Conservation (phyloP, 2,329 filamentous ascomycete species). For the Aspergillus candidus region DNA sequence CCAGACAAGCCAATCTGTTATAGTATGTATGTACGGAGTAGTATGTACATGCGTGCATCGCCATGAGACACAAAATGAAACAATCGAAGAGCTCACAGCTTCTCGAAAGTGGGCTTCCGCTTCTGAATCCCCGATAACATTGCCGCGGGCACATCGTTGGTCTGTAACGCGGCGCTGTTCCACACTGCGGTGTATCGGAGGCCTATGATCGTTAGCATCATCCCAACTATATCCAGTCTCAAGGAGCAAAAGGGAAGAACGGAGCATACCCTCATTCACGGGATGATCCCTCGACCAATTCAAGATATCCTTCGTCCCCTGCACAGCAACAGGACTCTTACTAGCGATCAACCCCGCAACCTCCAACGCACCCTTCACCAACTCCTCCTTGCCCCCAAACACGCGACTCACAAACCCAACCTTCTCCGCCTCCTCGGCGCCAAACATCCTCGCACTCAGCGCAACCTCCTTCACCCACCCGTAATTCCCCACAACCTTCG, state of each 20-base stretch:
- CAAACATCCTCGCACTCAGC: conserved; percentile 40
- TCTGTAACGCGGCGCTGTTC: conserved; percentile 81
- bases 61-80: neutral
- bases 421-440: conserved; percentile 38
- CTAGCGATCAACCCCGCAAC: conserved; percentile 60
- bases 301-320: conserved; percentile 80
- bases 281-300: conserved; percentile 74
- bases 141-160: conserved; percentile 67
- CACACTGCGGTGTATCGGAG: conserved; percentile 79
- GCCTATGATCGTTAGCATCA: conserved; percentile 37
- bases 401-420: conserved; percentile 42
- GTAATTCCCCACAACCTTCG: conserved; percentile 41
- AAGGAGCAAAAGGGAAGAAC: conserved; percentile 1
- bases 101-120: conserved; percentile 75
- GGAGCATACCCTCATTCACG: conserved; percentile 66
- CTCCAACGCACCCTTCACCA: conserved; percentile 57
- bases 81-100: conserved; percentile 51
- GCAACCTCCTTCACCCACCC: conserved; percentile 47
- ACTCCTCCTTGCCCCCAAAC: conserved; percentile 50
- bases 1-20: too few relatives aligned
- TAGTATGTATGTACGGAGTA: too few relatives aligned
- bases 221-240: neutral
- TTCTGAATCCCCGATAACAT: conserved; percentile 71
- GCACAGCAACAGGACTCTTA: conserved; percentile 84
- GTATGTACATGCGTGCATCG: neutral